These are phyloP conservation scores for Umbelopsis sp. DNA, from an alignment of 192 early-diverging fungal species.

Conservation along the genomic window DNA sequence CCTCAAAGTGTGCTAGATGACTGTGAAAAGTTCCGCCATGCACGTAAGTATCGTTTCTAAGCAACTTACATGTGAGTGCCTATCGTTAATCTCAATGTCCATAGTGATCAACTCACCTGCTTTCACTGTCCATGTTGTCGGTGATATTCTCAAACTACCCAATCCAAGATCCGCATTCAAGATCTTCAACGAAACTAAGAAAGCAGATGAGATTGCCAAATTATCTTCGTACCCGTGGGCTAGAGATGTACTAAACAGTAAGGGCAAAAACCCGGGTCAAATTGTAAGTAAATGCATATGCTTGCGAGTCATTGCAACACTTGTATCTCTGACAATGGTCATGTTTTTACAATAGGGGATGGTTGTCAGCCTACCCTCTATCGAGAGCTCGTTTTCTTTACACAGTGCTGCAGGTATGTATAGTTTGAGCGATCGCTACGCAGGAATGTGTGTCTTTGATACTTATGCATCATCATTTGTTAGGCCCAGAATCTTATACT, in stretches of 20 bases:
- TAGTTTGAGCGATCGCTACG: background rate
- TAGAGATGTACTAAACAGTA: constrained; percentile 25
- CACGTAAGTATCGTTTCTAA: constrained; percentile 39
- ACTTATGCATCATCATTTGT: background rate
- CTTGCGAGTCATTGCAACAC: background rate
- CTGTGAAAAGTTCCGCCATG: constrained; percentile 49
- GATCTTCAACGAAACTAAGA: constrained; percentile 10
- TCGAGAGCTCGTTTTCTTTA: constrained; percentile 58
- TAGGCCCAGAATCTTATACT: constrained; percentile 48
- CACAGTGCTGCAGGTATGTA: constrained; percentile 45
- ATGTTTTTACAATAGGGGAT: constrained; percentile 32
- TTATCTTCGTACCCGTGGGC: constrained; percentile 25
- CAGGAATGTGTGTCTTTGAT: background rate
- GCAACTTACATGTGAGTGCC: background rate
- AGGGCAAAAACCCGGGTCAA: constrained; percentile 27
- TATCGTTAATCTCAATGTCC: background rate
- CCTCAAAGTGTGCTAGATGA: constrained; percentile 48
- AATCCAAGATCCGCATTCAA: constrained; percentile 46
- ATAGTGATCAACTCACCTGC: constrained; percentile 52
- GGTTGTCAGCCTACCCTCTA: constrained; percentile 56
- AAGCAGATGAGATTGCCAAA: background rate
- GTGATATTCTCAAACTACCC: constrained; percentile 52
- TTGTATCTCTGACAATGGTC: background rate
- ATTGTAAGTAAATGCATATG: constrained; percentile 23
- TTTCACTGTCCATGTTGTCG: constrained; percentile 56